These are phyloP conservation scores for Rachicladosporium sp. DNA, from an alignment of 2,329 filamentous ascomycete genomes.

Conservation along the genomic window DNA sequence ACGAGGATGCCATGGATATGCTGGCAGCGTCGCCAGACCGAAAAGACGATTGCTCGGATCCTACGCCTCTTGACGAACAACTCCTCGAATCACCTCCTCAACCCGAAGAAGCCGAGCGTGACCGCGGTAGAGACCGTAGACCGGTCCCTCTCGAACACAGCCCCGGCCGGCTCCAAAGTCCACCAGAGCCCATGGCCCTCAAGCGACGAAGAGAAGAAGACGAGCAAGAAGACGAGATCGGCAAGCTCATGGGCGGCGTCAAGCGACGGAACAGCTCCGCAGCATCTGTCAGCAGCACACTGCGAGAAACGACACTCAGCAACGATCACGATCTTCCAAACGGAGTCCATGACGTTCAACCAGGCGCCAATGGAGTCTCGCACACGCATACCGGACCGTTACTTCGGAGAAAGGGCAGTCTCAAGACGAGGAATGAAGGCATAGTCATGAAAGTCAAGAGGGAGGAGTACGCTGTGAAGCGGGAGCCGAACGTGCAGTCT, in stretches of 20 bases:
- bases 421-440: constrained; percentile 33
- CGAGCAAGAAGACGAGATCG: constrained; percentile 85
- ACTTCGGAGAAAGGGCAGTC: constrained; percentile 31
- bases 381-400: constrained; percentile 4
- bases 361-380: constrained; percentile 11
- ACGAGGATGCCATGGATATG: constrained; percentile 39
- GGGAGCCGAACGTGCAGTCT: too few relatives aligned
- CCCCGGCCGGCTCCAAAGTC: constrained; percentile 27
- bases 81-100: constrained; percentile 11
- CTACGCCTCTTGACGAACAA: constrained; percentile 18
- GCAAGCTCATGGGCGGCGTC: constrained; percentile 54
- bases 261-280: constrained; percentile 31
- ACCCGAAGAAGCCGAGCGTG: constrained; percentile 1
- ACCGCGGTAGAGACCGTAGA: constrained; percentile 11
- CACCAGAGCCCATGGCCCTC: constrained; percentile 69
- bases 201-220: constrained; percentile 88
- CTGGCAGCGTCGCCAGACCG: constrained; percentile 35
- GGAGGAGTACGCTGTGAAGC: too few relatives aligned
- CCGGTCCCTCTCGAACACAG: constrained; percentile 20
- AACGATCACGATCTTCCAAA: constrained; percentile 9
- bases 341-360: constrained; percentile 10
- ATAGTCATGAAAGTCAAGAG: constrained; percentile 14
- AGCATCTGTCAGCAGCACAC: constrained; percentile 10
- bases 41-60: too few relatives aligned
- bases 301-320: constrained; percentile 10